Base-by-base conservation (phyloP, 371 early-diverging fungal genomes). In the Lichtheimia ramosa region DNA sequence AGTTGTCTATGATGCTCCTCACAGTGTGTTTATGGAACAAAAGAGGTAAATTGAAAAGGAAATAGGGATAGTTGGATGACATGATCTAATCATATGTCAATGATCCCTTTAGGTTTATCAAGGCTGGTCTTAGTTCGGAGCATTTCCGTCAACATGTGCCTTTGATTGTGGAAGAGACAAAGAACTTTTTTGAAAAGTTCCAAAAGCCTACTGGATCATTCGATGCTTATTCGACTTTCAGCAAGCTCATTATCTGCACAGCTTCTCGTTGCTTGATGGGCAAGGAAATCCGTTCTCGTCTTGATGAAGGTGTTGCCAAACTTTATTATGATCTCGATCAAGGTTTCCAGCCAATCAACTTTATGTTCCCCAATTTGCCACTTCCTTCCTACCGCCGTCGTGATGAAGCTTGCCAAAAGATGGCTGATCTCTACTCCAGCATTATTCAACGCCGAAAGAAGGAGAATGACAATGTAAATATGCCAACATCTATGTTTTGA, bases 1-100 rank as follows among this genome's bases (percentile, higher is more conserved):
- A 34, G 96, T 97, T 27, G 96, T 97, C n/a, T 98, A 97, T 79
- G 98, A 97, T 79, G 93, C 93, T 51, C 90, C 90, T 23, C 96
- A 96, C 77, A 68, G 84, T 58, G 81, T 92, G 55, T 88, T 98
- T 66, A 96, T 98, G 95, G 97, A 98, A 74, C 97, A 98, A 79
- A 98, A 98, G 80, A 90, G 81, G 89, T 88, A 75, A 43, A 7
- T 21, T 18, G 2, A 13, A 40, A 6, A 15, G 54, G 14, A 50
- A 43, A 34, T 15, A 40, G 3, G 34, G 28, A 28, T 12, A 0
- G 13, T 0, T 46, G 46, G 5, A 6, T 46, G 21, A 16, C n/a
- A n/a, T n/a, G 16, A 46, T 46, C 46, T 21, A 21, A 46, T 5
- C 46, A 28, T 48, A 13, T 21, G 20, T 16, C 13, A 34, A 54